Evolutionary conservation across 306 rosid species (phyloP), one percentile per base, ranked within the genome.

Genomic region (Betula pendula): DNA sequence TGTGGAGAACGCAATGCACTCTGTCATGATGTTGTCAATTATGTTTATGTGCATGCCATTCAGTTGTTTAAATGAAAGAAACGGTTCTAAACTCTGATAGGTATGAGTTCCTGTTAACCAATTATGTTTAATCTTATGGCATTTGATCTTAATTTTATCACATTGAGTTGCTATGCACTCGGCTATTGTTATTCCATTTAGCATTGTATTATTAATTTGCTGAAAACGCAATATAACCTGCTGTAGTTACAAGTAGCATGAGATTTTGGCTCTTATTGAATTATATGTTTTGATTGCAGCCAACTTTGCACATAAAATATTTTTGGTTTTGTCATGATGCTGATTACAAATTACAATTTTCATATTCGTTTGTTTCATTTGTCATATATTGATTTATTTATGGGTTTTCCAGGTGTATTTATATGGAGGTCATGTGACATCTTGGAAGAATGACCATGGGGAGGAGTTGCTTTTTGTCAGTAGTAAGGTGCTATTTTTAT

Each of bases 401-500:
- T 73, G 71, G 58, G 73, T 53, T 84, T 74, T 76, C 74, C 88
- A 95, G 99, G 96, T 95, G 33, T 90, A 90, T 73, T 53, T 95
- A 58, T 95, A 92, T 75, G 99, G 99, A 38, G 92, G 80, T 66
- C 99, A 95, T 35, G 97, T 95, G 88, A 95, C 99, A 70, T 95
- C 99, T 33, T 95, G 99, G 99, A 95, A 95, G 87, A 95, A 90
- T 84, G 97, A 95, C 51, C 93, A 85, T 24, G 91, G 92, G 77
- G 97, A 92, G 84, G 99, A 95, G 75, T 80, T 95, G 88, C 96
- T 92, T 58, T 95, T 92, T 82, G 94, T 95, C 80, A 95, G 99
- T 74, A 92, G 75, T 82, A 89, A 95, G 99, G 99, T 95, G 72
- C 77, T 62, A 25, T 48, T 58, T 65, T 45, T n/a, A n/a, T n/a